Base-by-base conservation (phyloP, 2,329 filamentous ascomycete genomes). In the Trichoderma atrobrunneum region DNA sequence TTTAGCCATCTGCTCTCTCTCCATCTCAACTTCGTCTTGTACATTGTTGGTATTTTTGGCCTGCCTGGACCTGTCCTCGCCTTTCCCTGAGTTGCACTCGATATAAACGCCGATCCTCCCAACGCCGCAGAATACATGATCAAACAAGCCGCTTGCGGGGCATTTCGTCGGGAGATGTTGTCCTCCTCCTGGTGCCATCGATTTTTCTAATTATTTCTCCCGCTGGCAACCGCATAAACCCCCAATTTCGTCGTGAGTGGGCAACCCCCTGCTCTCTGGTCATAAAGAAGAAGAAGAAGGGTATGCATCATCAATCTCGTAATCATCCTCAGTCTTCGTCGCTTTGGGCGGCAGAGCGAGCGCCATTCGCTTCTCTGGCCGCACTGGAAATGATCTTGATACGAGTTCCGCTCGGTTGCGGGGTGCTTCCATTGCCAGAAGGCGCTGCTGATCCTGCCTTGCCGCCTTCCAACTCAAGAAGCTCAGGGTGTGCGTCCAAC, bases 301-400 rank as follows among this genome's bases (percentile, higher is more conserved):
- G 24, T 70, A 14, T 64, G 60, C 60, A 30, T 65, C 66, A 21
- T 72, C 65, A 48, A 59, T 65, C 59, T 72, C 43, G 36, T 63
- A 26, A 24, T 54, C 18, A 65, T 56, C 69, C 68, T 80, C 76
- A 86, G 64, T 89, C 87, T 73, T 88, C 85, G 74, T 89, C 87
- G 77, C 87, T 89, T 76, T 85, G 85, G 68, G 80, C 79, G 7
- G 81, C 78, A 64, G 82, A 80, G 74, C 80, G 83, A 26, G 77
- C 79, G 21, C 82, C 82, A 61, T 84, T 84, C 30, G 78, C 76
- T 69, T 82, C 82, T 67, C 79, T 80, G 10, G 80, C 77, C 59
- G 80, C 76, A 72, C 79, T 84, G 51, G 82, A 84, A 60, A 86
- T 92, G 74, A 95, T 85, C 84, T 92, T 94, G 82, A 95, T 95